Percentiles rank a stretch among this genome's conserved stretches.
Conservation (phyloP, 176 grass and related monocot genomes). For the Tillandsia fasciculata region DNA sequence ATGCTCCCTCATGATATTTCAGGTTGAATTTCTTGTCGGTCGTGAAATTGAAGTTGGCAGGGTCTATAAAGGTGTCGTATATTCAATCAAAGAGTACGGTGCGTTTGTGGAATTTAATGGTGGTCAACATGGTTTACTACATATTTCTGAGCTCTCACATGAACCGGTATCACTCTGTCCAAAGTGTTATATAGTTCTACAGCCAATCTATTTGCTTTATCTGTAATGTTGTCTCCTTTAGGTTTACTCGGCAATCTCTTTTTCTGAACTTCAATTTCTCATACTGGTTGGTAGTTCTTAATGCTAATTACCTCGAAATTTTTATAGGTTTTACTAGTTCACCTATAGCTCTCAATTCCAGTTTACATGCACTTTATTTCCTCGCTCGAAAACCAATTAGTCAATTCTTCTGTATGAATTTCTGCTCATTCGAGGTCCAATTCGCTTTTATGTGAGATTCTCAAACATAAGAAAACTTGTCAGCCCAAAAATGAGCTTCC, state of each 20-base stretch:
- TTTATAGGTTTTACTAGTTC: too few species aligned
- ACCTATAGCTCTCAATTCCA: too few species aligned
- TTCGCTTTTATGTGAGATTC: too few species aligned
- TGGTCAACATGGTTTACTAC: conserved; percentile 90
- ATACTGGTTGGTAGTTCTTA: background rate
- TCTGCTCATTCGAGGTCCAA: too few species aligned
- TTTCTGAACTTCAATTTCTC: background rate
- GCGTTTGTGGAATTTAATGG: conserved; percentile 99
- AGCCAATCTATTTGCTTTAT: background rate
- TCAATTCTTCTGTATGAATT: too few species aligned
- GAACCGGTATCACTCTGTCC: conserved; percentile 57
- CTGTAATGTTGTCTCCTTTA: background rate
- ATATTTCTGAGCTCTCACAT: conserved; percentile 92
- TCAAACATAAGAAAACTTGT: too few species aligned
- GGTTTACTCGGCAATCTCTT: background rate
- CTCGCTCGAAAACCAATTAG: too few species aligned
- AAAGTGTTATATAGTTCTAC: conserved; percentile 14
- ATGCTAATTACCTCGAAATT: too few species aligned
- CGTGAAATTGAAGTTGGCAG: conserved; percentile 78
- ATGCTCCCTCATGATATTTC: background rate
- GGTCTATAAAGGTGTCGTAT: conserved; percentile 73
- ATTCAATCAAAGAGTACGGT: conserved; percentile 89
- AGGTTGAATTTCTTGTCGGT: conserved; percentile 65
- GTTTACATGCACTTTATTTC: too few species aligned
- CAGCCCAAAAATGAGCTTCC: too few species aligned